A percentile compares a stretch with the other conserved stretches of the same genome.
Evolutionary conservation across 345 rosid species (phyloP).

Genomic region (Clarkia xantiana): DNA sequence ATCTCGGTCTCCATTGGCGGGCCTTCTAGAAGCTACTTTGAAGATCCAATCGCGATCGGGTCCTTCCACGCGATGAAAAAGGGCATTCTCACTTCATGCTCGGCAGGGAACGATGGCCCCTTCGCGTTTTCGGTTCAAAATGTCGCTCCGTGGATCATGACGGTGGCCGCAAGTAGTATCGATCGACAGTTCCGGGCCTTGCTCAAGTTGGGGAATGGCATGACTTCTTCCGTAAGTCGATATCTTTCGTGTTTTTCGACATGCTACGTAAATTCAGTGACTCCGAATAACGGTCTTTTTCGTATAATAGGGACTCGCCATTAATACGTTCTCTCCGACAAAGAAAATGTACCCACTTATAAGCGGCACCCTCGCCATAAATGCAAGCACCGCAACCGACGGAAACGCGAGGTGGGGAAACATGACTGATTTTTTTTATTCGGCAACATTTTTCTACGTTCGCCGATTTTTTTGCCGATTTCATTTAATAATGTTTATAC

Average conservation of each 20-base stretch:
- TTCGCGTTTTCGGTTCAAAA: conserved; percentile 27
- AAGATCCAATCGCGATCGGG: conserved; percentile 62
- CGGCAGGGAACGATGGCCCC: conserved; percentile 73
- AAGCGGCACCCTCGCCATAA: conserved; percentile 44
- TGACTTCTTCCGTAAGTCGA: conserved; percentile 19
- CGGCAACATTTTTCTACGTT: not conserved
- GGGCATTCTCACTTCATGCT: conserved; percentile 52
- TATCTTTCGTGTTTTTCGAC: too few relatives aligned
- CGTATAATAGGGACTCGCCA: conserved; percentile 66
- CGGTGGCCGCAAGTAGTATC: conserved; percentile 58
- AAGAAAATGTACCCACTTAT: conserved; percentile 49
- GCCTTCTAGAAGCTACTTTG: conserved; percentile 23
- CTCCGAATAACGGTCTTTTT: too few relatives aligned
- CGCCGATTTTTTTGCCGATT: too few relatives aligned
- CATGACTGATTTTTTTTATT: too few relatives aligned
- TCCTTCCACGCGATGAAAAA: conserved; percentile 72
- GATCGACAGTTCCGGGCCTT: conserved; percentile 45
- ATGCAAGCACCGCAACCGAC: conserved; percentile 11
- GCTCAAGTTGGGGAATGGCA: conserved; percentile 51
- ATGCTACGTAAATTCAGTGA: too few relatives aligned
- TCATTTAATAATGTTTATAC: not conserved
- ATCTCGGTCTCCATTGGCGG: conserved; percentile 70
- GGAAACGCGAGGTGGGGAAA: conserved; percentile 41
- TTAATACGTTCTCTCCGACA: conserved; percentile 43
- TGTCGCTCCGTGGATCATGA: conserved; percentile 79